Conservation (phyloP, 2,329 filamentous ascomycete genomes). For the Purpureocillium takamizusanense region DNA sequence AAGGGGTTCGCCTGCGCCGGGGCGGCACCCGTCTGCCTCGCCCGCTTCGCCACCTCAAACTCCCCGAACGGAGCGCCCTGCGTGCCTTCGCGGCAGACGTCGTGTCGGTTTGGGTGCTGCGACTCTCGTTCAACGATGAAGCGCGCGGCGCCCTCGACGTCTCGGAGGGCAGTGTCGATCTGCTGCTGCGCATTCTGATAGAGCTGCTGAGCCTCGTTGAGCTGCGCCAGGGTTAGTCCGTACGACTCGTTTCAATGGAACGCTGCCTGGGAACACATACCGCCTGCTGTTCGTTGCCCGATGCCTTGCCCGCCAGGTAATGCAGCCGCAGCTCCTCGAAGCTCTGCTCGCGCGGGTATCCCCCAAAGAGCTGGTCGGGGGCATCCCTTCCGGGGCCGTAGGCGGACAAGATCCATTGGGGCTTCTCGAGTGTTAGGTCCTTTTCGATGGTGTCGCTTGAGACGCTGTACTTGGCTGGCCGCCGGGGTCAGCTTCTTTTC, state of each 20-base stretch:
- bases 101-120: slow-evolving; percentile 66
- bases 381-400: slow-evolving; percentile 73
- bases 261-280: slow-evolving; percentile 23
- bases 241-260: slow-evolving; percentile 1
- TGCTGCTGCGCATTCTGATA: slow-evolving; percentile 60
- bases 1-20: slow-evolving; percentile 33
- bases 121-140: slow-evolving; percentile 59
- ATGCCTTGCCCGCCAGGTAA: slow-evolving; percentile 50
- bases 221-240: slow-evolving; percentile 28
- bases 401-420: slow-evolving; percentile 77
- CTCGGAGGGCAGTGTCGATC: slow-evolving; percentile 59
- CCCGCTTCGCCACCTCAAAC: slow-evolving; percentile 31
- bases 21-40: slow-evolving; percentile 14
- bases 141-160: slow-evolving; percentile 62
- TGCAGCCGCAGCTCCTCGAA: slow-evolving; percentile 79
- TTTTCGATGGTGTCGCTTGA: slow-evolving; percentile 49
- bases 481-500: slow-evolving; percentile 2
- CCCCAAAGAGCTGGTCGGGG: slow-evolving; percentile 78
- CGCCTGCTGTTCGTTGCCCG: slow-evolving; percentile 49
- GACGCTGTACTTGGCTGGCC: slow-evolving; percentile 37
- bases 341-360: slow-evolving; percentile 70
- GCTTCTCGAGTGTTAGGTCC: slow-evolving; percentile 63
- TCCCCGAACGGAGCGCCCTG: slow-evolving; percentile 34
- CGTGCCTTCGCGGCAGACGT: slow-evolving; percentile 44
- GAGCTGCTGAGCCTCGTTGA: slow-evolving; percentile 51